phyloP scores from a whole-genome alignment of 495 filamentous ascomycete genomes.

The Penicillium canariense region DNA sequence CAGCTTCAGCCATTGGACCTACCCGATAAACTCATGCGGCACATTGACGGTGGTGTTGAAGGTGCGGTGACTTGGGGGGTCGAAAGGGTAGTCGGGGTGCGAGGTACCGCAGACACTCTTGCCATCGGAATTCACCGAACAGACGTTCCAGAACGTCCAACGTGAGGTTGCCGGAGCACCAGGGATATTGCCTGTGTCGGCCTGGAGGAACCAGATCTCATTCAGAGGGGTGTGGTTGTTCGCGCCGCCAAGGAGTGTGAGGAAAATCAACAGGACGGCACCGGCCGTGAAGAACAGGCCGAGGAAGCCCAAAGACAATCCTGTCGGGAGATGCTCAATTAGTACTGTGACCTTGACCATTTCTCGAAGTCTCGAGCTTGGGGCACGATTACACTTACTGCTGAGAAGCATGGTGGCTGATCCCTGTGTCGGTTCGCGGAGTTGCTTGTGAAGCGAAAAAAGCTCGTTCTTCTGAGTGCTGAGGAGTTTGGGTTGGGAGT shows the following conservation, averaged over 20 bases:
- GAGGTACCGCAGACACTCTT: constrained; percentile 54
- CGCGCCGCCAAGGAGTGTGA: constrained; percentile 72
- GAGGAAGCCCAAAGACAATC: constrained; percentile 51
- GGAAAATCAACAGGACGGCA: constrained; percentile 72
- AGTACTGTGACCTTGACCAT: constrained; percentile 1
- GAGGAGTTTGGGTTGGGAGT: neutral
- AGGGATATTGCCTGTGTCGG: constrained; percentile 66
- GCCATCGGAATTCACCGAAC: constrained; percentile 49
- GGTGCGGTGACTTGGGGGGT: constrained; percentile 56
- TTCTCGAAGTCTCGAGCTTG: neutral
- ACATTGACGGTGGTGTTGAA: constrained; percentile 58
- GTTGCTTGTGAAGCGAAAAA: neutral
- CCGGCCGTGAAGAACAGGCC: constrained; percentile 75
- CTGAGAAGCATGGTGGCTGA: constrained; percentile 31
- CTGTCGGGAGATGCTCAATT: constrained; percentile 22
- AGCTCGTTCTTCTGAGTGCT: neutral
- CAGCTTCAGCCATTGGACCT: constrained; percentile 13
- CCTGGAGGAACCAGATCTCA: constrained; percentile 78
- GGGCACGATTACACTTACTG: constrained; percentile 25
- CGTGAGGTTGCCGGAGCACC: constrained; percentile 63
- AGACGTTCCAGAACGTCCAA: constrained; percentile 89
- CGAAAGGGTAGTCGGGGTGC: constrained; percentile 61
- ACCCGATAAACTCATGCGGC: constrained; percentile 56
- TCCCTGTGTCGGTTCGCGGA: neutral
- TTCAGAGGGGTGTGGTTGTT: constrained; percentile 60